Conservation (phyloP, 768 basidiomycete species). For the Pleurotus ostreatus region DNA sequence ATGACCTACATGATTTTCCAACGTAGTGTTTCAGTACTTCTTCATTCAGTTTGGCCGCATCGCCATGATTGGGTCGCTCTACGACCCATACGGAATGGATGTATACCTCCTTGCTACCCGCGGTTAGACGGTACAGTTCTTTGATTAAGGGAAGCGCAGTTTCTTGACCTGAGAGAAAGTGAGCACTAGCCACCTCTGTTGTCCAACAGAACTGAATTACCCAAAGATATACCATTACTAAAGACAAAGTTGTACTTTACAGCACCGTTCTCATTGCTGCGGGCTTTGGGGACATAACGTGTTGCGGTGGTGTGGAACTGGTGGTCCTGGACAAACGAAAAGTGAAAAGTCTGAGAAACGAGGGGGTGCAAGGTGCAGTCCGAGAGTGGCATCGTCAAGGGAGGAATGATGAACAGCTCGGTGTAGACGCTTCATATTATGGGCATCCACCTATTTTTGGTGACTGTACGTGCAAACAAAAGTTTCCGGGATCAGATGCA, state of each 20-base stretch:
- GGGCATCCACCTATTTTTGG: too few relatives aligned
- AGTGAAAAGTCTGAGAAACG: too few relatives aligned
- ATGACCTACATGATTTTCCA: not conserved
- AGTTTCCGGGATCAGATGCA: too few relatives aligned
- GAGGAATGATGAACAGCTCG: too few relatives aligned
- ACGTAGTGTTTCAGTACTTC: not conserved
- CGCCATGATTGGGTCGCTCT: not conserved
- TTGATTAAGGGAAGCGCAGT: not conserved
- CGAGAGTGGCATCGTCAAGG: too few relatives aligned
- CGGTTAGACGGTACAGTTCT: not conserved
- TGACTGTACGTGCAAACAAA: too few relatives aligned
- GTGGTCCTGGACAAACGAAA: too few relatives aligned
- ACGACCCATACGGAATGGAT: not conserved
- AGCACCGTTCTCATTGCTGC: too few relatives aligned
- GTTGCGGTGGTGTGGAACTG: too few relatives aligned
- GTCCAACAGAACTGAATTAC: not conserved
- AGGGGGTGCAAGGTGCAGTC: too few relatives aligned
- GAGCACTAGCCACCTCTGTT: not conserved
- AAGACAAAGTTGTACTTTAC: not conserved
- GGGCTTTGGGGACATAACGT: too few relatives aligned
- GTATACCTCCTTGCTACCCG: not conserved
- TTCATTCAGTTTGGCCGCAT: not conserved
- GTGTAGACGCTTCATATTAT: too few relatives aligned
- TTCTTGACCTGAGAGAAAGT: not conserved
- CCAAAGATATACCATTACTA: not conserved